Evolutionary conservation across 768 basidiomycete species (phyloP), one percentile per base, ranked within the genome.

Genomic region (Trametes maxima): DNA sequence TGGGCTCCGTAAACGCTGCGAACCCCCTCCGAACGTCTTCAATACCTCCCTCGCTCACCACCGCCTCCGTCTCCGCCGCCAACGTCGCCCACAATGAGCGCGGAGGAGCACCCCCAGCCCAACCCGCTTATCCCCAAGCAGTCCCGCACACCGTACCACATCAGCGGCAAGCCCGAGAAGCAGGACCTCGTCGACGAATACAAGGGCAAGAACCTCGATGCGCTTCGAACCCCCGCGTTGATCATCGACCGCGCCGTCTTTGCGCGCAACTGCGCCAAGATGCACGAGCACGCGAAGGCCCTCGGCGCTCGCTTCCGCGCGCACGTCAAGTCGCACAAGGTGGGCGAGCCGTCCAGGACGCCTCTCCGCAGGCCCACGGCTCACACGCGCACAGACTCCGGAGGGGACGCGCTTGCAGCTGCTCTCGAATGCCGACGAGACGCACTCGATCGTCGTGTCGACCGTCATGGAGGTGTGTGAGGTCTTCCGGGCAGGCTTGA

Each of bases 261-360:
- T 72, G 83, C 83, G 37, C 73, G 79, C 33, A 95, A 95, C 71
- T 94, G 91, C 72, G 80, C 80, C 12, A 76, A 72, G 59, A 92
- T 95, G 87, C 87, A 89, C 65, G 71, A 77, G 50, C 85, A 83
- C 43, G 84, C 89, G 14, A 79, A 78, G 56, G 78, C 79, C 25
- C 89, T 88, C 82, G 86, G 86, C 2, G 86, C 89, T 16, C 77
- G 69, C 10, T 94, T 95, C 72, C 79, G 93, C 49, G 90, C 87
- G 4, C 94, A 95, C 73, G 80, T 95, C 54, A 95, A 95, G 75
- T 90, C 89, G 0, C 89, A 92, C 71, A 92, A 92, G 80, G 89
- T 86, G 69, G 25, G 68, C 39, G 42, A 24, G 11, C 43, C 21
- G 12, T 33, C 42, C 28, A 25, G n/a, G 19, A 21, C 44, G 19